Evolutionary conservation across 176 grass and related monocot species (phyloP), one percentile per base, ranked within the genome.

Genomic region (Aegilops sharonensis): DNA sequence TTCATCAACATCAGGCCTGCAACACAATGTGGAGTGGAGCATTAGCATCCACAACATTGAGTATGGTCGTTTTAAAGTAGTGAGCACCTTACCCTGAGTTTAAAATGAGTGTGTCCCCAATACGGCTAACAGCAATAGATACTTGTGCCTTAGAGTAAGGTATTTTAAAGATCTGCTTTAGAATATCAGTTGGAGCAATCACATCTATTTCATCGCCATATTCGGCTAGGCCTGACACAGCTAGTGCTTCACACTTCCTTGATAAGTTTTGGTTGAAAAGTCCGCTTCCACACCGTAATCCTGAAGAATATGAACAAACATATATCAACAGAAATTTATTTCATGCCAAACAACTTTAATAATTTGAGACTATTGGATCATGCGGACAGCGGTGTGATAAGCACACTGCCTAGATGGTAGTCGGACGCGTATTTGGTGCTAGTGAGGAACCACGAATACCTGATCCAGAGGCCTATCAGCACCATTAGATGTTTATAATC

Each of bases 101-200:
- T 36, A 99, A 81, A 88, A 96, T 99, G 32, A 99, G 90, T 6
- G 94, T 94, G 87, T 96, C 87, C 79, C 94, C 97, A 81, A 99
- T 96, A 81, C 94, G 92, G 66, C 95, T 91, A 77, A 99, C 94
- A 64, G 97, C 94, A 70, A 99, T 92, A 71, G 97, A 99, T 87
- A 99, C 76, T 84, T 99, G 90, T 59, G 94, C 92, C 86, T 96
- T 99, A 64, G 97, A 94, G 72, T 96, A 99, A 68, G 94, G 92
- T 78, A 99, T 93, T 88, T 96, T 99, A 74, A 99, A 99, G 89
- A 96, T 99, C 73, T 99, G 97, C 85, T 99, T 99, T 24, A 99
- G 76, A 85, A 99, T 94, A 87, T 99, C 97, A 77, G 94, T 87
- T 63, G 97, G 90, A 14, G 97, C 94, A 88, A 99, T 77, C 68